Evolutionary conservation across 2,329 filamentous ascomycete species (phyloP).

Genomic region (Penicillium corylophilum): DNA sequence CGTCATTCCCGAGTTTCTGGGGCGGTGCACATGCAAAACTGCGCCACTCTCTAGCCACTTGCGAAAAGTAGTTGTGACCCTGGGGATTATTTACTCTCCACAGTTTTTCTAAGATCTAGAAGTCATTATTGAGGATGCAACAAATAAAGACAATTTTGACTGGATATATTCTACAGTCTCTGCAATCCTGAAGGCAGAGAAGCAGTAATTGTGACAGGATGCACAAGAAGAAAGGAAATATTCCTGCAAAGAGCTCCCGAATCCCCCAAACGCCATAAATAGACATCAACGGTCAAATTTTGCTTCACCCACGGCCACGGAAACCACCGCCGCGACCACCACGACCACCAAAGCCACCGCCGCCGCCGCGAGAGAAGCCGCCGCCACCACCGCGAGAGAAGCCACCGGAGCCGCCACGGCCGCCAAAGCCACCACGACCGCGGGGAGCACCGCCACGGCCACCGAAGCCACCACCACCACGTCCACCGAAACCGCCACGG

Average conservation of each 20-base stretch:
- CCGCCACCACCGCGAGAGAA: slow-evolving; percentile 19
- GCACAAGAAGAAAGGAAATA: slow-evolving; percentile 38
- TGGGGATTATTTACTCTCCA: slow-evolving; percentile 8
- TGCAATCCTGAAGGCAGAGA: slow-evolving; percentile 18
- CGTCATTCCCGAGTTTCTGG: slow-evolving; percentile 35
- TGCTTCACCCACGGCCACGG: slow-evolving; percentile 28
- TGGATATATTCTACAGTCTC: slow-evolving; percentile 33
- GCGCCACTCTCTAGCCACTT: slow-evolving; percentile 24
- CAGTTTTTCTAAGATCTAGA: not conserved
- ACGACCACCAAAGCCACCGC: slow-evolving; percentile 27
- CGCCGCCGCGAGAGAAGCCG: slow-evolving; percentile 22
- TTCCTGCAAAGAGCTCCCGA: slow-evolving; percentile 40
- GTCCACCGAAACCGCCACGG: slow-evolving; percentile 16
- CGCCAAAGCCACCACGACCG: slow-evolving; percentile 21
- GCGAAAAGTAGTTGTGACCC: slow-evolving; percentile 1
- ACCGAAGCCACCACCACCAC: slow-evolving; percentile 36
- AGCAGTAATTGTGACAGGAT: slow-evolving; percentile 36
- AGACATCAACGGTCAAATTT: slow-evolving; percentile 30
- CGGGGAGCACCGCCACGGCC: slow-evolving; percentile 34
- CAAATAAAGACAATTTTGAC: slow-evolving; percentile 21
- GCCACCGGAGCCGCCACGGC: slow-evolving; percentile 23
- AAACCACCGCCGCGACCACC: slow-evolving; percentile 15
- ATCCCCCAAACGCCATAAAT: slow-evolving; percentile 46
- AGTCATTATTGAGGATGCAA: not conserved
- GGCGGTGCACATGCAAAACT: slow-evolving; percentile 24